Evolutionary conservation across 257 asterid genomes (phyloP).

Genomic region (Buddleja alternifolia): DNA sequence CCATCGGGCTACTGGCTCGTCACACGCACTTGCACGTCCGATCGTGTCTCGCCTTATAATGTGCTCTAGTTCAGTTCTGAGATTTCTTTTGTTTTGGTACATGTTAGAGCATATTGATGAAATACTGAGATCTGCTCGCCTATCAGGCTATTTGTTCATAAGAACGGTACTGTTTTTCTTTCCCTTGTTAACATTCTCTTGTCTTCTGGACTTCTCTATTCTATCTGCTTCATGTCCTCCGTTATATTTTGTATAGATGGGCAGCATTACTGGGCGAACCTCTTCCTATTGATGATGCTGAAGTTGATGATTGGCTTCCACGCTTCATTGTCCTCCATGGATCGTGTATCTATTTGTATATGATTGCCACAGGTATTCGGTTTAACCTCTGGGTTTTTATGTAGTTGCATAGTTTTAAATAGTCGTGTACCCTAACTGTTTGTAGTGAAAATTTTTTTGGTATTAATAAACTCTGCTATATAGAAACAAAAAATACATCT

Average conservation of each 20-base stretch:
- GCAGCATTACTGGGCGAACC: conserved; percentile 73
- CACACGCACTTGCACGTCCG: too few species aligned
- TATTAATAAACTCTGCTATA: not conserved
- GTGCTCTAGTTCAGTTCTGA: not conserved
- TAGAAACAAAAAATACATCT: not conserved
- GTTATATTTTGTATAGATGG: conserved; percentile 51
- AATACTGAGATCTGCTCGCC: conserved; percentile 60
- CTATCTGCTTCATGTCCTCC: not conserved
- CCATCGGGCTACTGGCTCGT: too few species aligned
- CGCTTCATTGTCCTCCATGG: conserved; percentile 67
- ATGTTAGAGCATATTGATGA: conserved; percentile 76
- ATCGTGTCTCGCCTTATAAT: not conserved
- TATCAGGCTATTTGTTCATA: conserved; percentile 60
- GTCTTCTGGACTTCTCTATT: not conserved
- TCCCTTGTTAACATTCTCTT: not conserved
- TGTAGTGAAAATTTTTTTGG: too few species aligned
- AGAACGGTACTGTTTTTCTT: conserved; percentile 46
- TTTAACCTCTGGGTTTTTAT: not conserved
- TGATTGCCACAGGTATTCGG: conserved; percentile 52
- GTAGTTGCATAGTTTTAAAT: too few species aligned
- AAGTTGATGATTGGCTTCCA: conserved; percentile 74
- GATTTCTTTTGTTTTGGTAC: conserved; percentile 5
- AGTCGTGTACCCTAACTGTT: too few species aligned
- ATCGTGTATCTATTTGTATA: conserved; percentile 54
- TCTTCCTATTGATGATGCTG: conserved; percentile 55